Evolutionary conservation across 2,329 filamentous ascomycete genomes (phyloP).

Genomic region (Trichoderma semiorbis): DNA sequence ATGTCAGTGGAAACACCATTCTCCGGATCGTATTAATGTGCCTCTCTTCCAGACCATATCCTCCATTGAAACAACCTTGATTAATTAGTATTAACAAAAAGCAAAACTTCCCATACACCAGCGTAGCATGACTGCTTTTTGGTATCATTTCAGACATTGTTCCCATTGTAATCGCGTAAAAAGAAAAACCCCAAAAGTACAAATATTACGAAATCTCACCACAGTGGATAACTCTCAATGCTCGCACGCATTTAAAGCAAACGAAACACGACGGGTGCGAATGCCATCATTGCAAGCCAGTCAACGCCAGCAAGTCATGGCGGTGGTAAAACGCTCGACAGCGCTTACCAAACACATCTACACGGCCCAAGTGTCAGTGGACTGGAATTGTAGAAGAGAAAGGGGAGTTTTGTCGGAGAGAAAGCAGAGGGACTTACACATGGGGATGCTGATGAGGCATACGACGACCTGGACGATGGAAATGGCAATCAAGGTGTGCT

Average conservation of each 20-base stretch:
- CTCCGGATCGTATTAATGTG: not conserved
- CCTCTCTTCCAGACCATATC: not conserved
- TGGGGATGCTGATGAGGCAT: slow-evolving; percentile 70
- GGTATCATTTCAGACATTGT: slow-evolving; percentile 1
- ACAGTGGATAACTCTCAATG: not conserved
- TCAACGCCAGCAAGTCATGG: slow-evolving; percentile 61
- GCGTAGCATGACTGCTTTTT: not conserved
- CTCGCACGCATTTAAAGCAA: not conserved
- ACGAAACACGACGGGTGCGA: not conserved
- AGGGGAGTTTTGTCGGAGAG: not conserved
- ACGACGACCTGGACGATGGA: slow-evolving; percentile 74
- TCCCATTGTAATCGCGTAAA: not conserved
- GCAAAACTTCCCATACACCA: not conserved
- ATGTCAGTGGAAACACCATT: not conserved
- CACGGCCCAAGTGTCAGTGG: slow-evolving; percentile 5
- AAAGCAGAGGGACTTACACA: slow-evolving; percentile 61
- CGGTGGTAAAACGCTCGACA: slow-evolving; percentile 71
- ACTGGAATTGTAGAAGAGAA: not conserved
- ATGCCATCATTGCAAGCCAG: slow-evolving; percentile 28
- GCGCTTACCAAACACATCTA: slow-evolving; percentile 75
- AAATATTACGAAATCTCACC: not conserved
- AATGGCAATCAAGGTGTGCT: slow-evolving; percentile 63
- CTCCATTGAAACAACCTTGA: not conserved
- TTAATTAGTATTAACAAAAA: not conserved
- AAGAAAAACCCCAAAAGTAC: not conserved